Percentiles rank a stretch among this genome's conserved stretches.
phyloP scores from a whole-genome alignment of 768 basidiomycete genomes.

The Phallus indusiatus region DNA sequence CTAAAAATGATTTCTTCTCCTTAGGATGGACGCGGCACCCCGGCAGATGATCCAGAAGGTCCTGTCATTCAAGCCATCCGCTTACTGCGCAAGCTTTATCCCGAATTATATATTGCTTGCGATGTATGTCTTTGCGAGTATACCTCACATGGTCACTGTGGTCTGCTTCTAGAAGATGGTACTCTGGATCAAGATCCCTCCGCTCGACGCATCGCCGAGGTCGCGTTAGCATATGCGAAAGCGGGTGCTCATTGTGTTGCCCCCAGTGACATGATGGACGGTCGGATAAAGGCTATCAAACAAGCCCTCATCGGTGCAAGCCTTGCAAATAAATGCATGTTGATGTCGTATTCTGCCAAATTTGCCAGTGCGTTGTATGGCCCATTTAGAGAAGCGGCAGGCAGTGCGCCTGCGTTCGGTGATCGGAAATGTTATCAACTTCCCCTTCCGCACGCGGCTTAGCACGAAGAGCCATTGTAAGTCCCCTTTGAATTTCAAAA shows the following conservation, averaged over 20 bases:
- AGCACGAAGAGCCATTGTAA: constrained; percentile 85
- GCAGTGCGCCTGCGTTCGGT: constrained; percentile 90
- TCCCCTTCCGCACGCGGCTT: constrained; percentile 83
- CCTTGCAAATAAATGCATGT: constrained; percentile 75
- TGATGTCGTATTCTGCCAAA: constrained; percentile 98
- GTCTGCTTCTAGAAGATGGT: constrained; percentile 62
- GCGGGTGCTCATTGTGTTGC: constrained; percentile 99
- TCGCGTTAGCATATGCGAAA: constrained; percentile 83
- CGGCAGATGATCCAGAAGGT: constrained; percentile 82
- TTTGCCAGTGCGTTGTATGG: constrained; percentile 94
- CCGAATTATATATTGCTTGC: constrained; percentile 77
- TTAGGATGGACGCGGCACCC: constrained; percentile 74
- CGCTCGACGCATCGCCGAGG: constrained; percentile 81
- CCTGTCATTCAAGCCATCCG: constrained; percentile 93
- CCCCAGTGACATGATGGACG: constrained; percentile 99
- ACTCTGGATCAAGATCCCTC: constrained; percentile 72
- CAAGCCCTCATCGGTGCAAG: constrained; percentile 73
- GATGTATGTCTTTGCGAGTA: constrained; percentile 99
- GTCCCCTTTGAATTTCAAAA: constrained; percentile 23
- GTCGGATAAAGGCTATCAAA: constrained; percentile 86
- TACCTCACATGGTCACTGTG: constrained; percentile 97
- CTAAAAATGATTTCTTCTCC: too few relatives aligned
- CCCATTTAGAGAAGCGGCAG: constrained; percentile 98
- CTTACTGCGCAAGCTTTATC: constrained; percentile 68
- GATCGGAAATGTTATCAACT: constrained; percentile 98